These are phyloP conservation scores for Cercis canadensis DNA, from an alignment of 306 rosid genomes.

Conservation along the genomic window DNA sequence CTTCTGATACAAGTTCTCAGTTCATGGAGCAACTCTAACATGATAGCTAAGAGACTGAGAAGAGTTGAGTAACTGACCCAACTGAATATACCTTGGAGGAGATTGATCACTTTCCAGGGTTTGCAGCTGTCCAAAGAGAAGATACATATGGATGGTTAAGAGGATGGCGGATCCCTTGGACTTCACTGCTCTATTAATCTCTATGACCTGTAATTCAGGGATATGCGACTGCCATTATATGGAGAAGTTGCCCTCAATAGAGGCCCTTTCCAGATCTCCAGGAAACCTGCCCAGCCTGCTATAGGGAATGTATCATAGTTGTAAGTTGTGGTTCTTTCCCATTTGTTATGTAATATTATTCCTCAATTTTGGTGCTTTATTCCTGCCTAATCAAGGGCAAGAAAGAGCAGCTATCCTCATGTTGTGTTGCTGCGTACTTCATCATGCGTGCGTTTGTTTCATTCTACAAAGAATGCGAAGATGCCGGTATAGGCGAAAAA, in stretches of 20 bases:
- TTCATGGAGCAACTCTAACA: slow-evolving; percentile 70
- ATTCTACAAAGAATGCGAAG: slow-evolving; percentile 17
- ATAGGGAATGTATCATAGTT: slow-evolving; percentile 45
- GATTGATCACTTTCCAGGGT: slow-evolving; percentile 29
- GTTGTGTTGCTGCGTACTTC: slow-evolving; percentile 7
- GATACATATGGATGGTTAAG: slow-evolving; percentile 12
- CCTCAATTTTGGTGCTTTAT: slow-evolving; percentile 56
- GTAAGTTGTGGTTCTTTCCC: neutral
- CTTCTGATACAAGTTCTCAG: slow-evolving; percentile 71
- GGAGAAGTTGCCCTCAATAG: slow-evolving; percentile 19
- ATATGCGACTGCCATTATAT: neutral
- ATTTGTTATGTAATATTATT: slow-evolving; percentile 46
- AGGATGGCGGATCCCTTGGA: slow-evolving; percentile 25
- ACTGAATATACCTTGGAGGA: slow-evolving; percentile 33
- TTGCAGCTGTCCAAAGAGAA: too few relatives aligned
- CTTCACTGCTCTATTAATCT: slow-evolving; percentile 27
- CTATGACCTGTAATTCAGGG: neutral
- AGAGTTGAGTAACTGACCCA: slow-evolving; percentile 30
- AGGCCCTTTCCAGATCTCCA: slow-evolving; percentile 29
- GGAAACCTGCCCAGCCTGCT: slow-evolving; percentile 34
- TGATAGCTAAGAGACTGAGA: slow-evolving; percentile 39
- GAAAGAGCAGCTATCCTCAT: slow-evolving; percentile 11
- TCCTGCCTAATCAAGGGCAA: slow-evolving; percentile 22
- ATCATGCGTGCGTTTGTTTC: neutral
- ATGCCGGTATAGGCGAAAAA: neutral